A percentile compares a stretch with the other conserved stretches of the same genome.
These are phyloP conservation scores for Dactylellina leptospora DNA, from an alignment of 2,329 filamentous ascomycete genomes.

Conservation along the genomic window DNA sequence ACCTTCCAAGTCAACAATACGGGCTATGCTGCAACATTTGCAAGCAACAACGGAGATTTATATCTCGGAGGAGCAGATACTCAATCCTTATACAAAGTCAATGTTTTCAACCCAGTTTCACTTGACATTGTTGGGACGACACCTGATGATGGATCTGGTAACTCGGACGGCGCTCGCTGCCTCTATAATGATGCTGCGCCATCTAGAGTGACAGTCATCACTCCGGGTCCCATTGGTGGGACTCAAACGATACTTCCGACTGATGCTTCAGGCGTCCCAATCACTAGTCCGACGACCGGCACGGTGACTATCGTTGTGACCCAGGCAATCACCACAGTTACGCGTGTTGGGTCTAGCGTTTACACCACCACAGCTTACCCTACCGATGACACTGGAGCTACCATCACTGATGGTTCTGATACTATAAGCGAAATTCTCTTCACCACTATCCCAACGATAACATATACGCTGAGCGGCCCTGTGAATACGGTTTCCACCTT, in stretches of 20 bases:
- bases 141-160: background rate
- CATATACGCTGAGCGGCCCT: background rate
- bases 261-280: background rate
- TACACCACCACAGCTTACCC: background rate
- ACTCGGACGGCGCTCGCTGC: background rate
- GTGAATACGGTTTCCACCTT: background rate
- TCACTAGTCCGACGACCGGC: background rate
- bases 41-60: background rate
- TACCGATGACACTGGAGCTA: background rate
- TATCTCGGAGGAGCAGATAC: background rate
- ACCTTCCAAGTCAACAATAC: background rate
- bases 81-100: background rate
- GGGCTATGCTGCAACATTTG: background rate
- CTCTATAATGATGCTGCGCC: background rate
- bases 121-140: background rate
- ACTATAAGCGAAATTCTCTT: background rate
- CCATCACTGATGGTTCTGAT: conserved; percentile 1
- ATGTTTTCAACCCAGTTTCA: background rate
- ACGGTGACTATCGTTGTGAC: background rate
- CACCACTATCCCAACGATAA: conserved; percentile 10
- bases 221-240: background rate
- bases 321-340: background rate
- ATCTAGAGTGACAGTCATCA: too few species aligned
- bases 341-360: background rate
- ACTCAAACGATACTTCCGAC: background rate